These are phyloP conservation scores for Talaromyces atroroseus DNA, from an alignment of 2,329 filamentous ascomycete species.

Conservation along the genomic window DNA sequence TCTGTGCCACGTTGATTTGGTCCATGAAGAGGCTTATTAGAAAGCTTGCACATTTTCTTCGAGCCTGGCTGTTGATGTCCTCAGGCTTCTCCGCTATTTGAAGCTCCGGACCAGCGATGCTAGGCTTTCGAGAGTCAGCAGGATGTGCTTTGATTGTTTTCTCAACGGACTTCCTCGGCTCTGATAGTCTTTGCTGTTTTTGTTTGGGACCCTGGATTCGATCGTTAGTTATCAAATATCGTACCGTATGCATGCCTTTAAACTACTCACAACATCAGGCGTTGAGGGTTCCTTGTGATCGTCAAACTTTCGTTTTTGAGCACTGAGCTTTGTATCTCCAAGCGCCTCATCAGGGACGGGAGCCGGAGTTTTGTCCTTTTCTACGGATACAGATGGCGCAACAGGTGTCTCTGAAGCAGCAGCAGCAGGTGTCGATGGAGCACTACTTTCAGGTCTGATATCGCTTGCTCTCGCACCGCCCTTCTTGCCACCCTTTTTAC, in stretches of 20 bases:
- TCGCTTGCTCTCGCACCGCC: slow-evolving; percentile 62
- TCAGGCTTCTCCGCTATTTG: slow-evolving; percentile 35
- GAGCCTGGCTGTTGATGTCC: slow-evolving; percentile 55
- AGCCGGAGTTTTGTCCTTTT: slow-evolving; percentile 26
- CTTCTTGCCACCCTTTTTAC: slow-evolving; percentile 55
- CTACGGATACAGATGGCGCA: slow-evolving; percentile 18
- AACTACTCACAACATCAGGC: slow-evolving; percentile 27
- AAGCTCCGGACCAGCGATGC: slow-evolving; percentile 27
- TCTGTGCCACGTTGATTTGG: slow-evolving; percentile 61
- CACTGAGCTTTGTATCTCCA: slow-evolving; percentile 18
- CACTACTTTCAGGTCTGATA: slow-evolving; percentile 36
- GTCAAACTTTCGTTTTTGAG: slow-evolving; percentile 43
- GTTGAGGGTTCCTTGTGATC: slow-evolving; percentile 28
- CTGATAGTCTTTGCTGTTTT: slow-evolving; percentile 38
- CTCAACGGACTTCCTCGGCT: slow-evolving; percentile 19
- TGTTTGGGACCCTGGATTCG: slow-evolving; percentile 32
- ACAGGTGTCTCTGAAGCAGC: slow-evolving; percentile 19
- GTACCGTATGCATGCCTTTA: neutral
- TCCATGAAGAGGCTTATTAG: slow-evolving; percentile 65
- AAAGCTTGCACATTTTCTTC: slow-evolving; percentile 64
- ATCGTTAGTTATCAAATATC: slow-evolving; percentile 20
- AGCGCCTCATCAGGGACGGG: slow-evolving; percentile 17
- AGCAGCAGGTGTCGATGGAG: slow-evolving; percentile 21
- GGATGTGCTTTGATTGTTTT: slow-evolving; percentile 23
- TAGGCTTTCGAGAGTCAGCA: slow-evolving; percentile 28